Conservation (phyloP, 805 yeast genomes). For the Wickerhamiella bombiphila region DNA sequence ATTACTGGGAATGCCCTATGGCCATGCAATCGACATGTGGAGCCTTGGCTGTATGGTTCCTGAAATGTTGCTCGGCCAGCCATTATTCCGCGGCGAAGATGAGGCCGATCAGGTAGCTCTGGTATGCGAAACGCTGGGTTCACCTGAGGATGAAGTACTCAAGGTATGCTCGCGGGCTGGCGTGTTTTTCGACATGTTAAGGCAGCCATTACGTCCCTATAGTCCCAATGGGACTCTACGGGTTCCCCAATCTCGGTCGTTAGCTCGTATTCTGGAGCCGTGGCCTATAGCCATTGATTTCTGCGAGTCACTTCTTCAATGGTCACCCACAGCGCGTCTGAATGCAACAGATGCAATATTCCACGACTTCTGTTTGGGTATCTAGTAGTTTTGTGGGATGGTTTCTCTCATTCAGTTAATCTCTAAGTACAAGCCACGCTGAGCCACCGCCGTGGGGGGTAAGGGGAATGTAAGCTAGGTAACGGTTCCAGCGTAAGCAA, state of each 20-base stretch:
- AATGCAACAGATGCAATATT: constrained; percentile 25
- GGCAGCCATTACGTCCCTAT: constrained; percentile 20
- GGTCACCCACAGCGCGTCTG: constrained; percentile 47
- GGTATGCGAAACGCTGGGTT: constrained; percentile 79
- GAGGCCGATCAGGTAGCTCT: constrained; percentile 81
- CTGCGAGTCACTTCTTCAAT: constrained; percentile 50
- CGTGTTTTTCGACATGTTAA: constrained; percentile 26
- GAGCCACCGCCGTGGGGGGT: no score
- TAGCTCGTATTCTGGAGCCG: constrained; percentile 4
- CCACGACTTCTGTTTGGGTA: constrained; percentile 25
- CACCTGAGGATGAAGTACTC: constrained; percentile 43
- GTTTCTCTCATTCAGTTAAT: background rate
- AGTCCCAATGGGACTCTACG: constrained; percentile 12
- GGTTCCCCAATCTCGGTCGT: constrained; percentile 13
- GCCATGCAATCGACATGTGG: constrained; percentile 93
- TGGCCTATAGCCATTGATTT: constrained; percentile 21
- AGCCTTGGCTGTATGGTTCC: constrained; percentile 94
- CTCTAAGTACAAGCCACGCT: no score
- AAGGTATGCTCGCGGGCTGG: constrained; percentile 23
- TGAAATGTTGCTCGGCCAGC: constrained; percentile 81
- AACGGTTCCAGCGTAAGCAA: no score
- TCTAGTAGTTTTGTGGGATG: constrained; percentile 1
- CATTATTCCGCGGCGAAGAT: constrained; percentile 89
- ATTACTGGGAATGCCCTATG: constrained; percentile 76
- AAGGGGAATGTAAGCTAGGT: no score